Base-by-base conservation (phyloP, 352 stramenopile genomes). In the Globisporangium nunn region DNA sequence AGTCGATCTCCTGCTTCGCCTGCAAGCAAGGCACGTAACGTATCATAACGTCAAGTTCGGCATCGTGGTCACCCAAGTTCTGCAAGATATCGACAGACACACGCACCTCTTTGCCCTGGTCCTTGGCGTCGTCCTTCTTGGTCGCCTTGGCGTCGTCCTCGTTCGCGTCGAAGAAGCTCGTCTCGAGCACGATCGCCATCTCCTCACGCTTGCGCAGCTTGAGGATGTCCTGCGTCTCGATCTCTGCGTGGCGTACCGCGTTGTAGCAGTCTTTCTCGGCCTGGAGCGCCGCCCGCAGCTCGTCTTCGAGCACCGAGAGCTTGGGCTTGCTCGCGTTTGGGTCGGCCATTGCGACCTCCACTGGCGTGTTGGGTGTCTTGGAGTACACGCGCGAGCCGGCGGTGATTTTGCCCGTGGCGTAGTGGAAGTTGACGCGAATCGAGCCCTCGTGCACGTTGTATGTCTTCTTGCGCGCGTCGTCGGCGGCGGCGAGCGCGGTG, bases 251-350 rank as follows among this genome's bases (percentile, higher is more conserved):
- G 18, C 90, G 80, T 31, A 96, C 72, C 0, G 72, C 75, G 7
- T 76, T 87, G 67, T 96, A 97, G 66, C 90, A 98, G 53, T 97
- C 88, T 59, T 97, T 97, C 61, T 97, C 89, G 62, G 81, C 68
- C 70, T 93, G 83, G 29, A 91, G 66, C 30, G 72, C 72, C 1
- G 71, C 72, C 18, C 78, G 75, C 2, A 89, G 55, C 39, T 93
- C 83, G 52, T 85, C 76, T 59, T 91, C 83, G 7, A 93, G 64
- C 7, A 93, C 71, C 8, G 81, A 91, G 23, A 77, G 55, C 56
- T 93, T 93, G 8, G 83, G 83, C 33, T 81, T 81, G 31, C 64
- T 59, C 2, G 78, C 72, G 17, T 60, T 87, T 28, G 79, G 79
- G 62, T 93, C 83, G 1, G 78, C 79, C 67, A 88, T 75, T 6